A percentile compares a stretch with the other conserved stretches of the same genome.
Conservation (phyloP, 2,329 filamentous ascomycete genomes). For the Hymenoscyphus scutula region DNA sequence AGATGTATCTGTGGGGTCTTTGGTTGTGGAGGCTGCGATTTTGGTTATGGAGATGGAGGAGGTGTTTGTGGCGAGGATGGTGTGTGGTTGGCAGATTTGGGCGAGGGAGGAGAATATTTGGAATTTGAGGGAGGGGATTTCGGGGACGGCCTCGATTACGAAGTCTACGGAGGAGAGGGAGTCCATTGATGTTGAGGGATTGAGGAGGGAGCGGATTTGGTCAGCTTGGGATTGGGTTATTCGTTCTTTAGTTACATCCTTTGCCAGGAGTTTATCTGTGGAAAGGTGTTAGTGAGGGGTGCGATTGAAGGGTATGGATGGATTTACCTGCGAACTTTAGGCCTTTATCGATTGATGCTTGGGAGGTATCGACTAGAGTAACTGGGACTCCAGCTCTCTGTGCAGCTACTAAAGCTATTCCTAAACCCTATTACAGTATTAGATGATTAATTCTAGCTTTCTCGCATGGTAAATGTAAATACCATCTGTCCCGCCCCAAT, state of each 20-base stretch:
- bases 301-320: constrained; percentile 2
- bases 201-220: constrained; percentile 66
- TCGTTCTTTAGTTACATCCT: constrained; percentile 85
- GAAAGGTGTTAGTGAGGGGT: constrained; percentile 1
- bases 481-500: constrained; percentile 97
- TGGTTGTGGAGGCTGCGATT: constrained; percentile 83
- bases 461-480: constrained; percentile 31
- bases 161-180: constrained; percentile 85
- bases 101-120: constrained; percentile 84
- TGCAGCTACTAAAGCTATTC: constrained; percentile 92
- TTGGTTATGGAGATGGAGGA: constrained; percentile 98
- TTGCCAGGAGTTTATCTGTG: constrained; percentile 84
- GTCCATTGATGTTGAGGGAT: constrained; percentile 69
- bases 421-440: constrained; percentile 65
- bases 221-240: constrained; percentile 81
- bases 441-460: constrained; percentile 10
- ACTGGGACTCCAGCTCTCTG: constrained; percentile 81
- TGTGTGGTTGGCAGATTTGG: constrained; percentile 75
- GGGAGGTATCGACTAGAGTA: constrained; percentile 78
- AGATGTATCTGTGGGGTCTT: constrained; percentile 74
- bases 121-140: constrained; percentile 83
- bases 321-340: constrained; percentile 77
- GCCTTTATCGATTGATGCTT: constrained; percentile 84
- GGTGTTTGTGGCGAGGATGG: constrained; percentile 94
- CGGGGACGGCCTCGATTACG: constrained; percentile 95